Conservation (phyloP, 768 basidiomycete species). For the Podaxis pistillaris region DNA sequence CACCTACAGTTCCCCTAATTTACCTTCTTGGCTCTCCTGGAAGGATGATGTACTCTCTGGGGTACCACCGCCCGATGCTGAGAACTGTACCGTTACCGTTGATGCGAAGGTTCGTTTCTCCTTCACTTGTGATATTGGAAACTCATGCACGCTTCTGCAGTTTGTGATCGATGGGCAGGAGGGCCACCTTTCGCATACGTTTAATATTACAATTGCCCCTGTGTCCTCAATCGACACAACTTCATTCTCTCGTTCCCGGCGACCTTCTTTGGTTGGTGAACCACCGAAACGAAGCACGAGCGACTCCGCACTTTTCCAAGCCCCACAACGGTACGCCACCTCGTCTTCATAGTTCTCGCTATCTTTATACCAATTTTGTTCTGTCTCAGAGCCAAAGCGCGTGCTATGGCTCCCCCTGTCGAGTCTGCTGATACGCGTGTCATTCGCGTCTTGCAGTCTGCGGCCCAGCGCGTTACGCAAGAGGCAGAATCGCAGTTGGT, state of each 20-base stretch:
- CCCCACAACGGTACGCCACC: slow-evolving; percentile 34
- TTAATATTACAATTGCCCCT: slow-evolving; percentile 73
- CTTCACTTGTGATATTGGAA: background rate
- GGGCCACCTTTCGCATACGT: slow-evolving; percentile 61
- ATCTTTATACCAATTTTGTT: background rate
- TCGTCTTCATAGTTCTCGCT: background rate
- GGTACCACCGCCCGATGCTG: slow-evolving; percentile 72
- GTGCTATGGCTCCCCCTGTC: slow-evolving; percentile 12
- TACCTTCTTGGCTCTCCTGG: slow-evolving; percentile 91
- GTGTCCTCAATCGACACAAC: slow-evolving; percentile 42
- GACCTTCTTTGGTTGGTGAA: slow-evolving; percentile 41
- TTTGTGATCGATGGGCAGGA: slow-evolving; percentile 76
- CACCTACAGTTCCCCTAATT: slow-evolving; percentile 71
- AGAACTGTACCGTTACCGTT: slow-evolving; percentile 71
- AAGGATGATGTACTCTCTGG: slow-evolving; percentile 81
- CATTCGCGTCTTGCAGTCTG: slow-evolving; percentile 72
- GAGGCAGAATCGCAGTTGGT: slow-evolving; percentile 69
- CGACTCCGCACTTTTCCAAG: slow-evolving; percentile 45
- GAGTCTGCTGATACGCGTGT: slow-evolving; percentile 64
- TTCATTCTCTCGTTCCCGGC: slow-evolving; percentile 38
- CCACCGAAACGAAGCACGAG: slow-evolving; percentile 45
- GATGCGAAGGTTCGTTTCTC: slow-evolving; percentile 63
- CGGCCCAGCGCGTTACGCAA: slow-evolving; percentile 75
- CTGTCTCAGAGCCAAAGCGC: slow-evolving; percentile 9
- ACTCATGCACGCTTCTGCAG: slow-evolving; percentile 31